Evolutionary conservation across 164 flowering plant genomes (phyloP), one percentile per base, ranked within the genome.

Genomic region (Berberis vulgaris): DNA sequence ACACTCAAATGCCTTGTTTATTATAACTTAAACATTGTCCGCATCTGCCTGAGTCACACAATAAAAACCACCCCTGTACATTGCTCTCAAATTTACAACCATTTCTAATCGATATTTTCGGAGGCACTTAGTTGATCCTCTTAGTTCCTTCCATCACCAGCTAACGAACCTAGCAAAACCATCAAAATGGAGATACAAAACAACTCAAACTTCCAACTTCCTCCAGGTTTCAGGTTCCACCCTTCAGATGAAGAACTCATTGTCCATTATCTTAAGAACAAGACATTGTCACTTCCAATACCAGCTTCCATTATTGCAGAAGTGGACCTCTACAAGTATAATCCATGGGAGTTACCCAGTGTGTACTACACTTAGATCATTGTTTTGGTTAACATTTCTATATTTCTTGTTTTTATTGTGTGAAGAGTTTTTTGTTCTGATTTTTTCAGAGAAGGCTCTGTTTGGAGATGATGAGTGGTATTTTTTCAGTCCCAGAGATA

Each of bases 391-490:
- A 10, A 3, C 4, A 41, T 10, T 43, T 53, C 3, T 59, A 40
- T 59, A 2, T 42, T 43, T 5, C 13, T 0, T 43, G 4, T n/a
- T 11, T 43, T n/a, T 7, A 60, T 43, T 61, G 9, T 13, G 40
- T 49, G 3, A n/a, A 1, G 41, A 5, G 40, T 38, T 8, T 3
- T 1, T 60, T 11, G 4, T 47, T n/a, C 41, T 39, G 12, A 1
- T 49, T 54, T 59, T 43, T 65, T 4, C 79, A 81, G 87, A 64
- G 52, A 77, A 77, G 64, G 77, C 84, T 57, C 57, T 70, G 60
- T 79, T 74, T 62, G 86, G 84, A n/a, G 82, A 83, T n/a, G 76
- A 75, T 39, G 86, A 84, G 62, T 82, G 85, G 85, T 84, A 73
- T 49, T 81, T 83, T 68, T 83, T 81, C 69, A 79, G 69, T 52